Evolutionary conservation across 75 land plant species (phyloP).

Genomic region (Larix kaempferi): DNA sequence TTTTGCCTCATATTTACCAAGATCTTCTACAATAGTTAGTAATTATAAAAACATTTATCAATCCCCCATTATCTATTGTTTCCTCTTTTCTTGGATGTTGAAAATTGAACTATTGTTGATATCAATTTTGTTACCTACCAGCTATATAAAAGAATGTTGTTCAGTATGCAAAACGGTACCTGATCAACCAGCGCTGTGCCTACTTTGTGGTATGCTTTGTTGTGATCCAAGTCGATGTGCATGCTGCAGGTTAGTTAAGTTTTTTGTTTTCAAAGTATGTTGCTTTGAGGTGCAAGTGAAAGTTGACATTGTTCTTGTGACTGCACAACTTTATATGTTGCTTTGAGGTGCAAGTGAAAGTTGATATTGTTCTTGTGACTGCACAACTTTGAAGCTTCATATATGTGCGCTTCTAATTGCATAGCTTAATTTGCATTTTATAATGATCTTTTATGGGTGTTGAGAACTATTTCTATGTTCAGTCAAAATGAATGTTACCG

Average conservation of each 20-base stretch:
- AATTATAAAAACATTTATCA: not conserved
- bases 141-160: slow-evolving; percentile 79
- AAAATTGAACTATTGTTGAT: not conserved
- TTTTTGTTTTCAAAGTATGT: not conserved
- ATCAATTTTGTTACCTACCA: slow-evolving; percentile 10
- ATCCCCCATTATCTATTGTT: not conserved
- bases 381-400: no score
- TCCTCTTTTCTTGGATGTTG: not conserved
- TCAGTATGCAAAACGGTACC: slow-evolving; percentile 49
- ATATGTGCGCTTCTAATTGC: not conserved
- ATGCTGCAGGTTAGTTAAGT: slow-evolving; percentile 68
- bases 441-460: not conserved
- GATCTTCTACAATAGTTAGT: slow-evolving; percentile 81
- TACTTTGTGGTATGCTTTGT: slow-evolving; percentile 89
- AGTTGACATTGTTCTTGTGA: not conserved
- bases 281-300: not conserved
- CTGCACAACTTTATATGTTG: no score
- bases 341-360: no score
- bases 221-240: slow-evolving; percentile 55
- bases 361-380: no score
- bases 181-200: slow-evolving; percentile 81
- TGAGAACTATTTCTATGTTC: slow-evolving; percentile 2
- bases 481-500: slow-evolving; percentile 57
- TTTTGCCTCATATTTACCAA: slow-evolving; percentile 77
- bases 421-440: not conserved